A percentile compares a stretch with the other conserved stretches of the same genome.
phyloP scores from a whole-genome alignment of 352 stramenopile species.

The Aphanomyces astaci region DNA sequence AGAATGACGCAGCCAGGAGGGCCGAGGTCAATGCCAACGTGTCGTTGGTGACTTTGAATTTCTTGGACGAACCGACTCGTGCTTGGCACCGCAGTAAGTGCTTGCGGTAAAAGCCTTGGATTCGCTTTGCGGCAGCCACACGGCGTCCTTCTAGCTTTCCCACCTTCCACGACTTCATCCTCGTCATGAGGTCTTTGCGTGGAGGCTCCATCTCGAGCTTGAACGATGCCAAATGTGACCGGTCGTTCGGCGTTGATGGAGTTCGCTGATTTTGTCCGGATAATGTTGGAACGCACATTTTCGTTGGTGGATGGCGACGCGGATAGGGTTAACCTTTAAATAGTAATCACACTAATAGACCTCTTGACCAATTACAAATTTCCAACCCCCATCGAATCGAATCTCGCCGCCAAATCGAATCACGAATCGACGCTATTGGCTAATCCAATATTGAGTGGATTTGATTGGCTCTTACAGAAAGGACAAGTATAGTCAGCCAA shows the following conservation, averaged over 20 bases:
- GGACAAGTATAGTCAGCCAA: too few species aligned
- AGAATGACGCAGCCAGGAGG: neutral
- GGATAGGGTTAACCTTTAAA: neutral
- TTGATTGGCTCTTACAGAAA: too few species aligned
- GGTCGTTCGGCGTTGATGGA: neutral
- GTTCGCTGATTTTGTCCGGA: neutral
- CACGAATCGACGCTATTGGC: too few species aligned
- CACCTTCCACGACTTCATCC: neutral
- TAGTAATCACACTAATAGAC: too few species aligned
- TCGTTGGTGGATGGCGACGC: neutral
- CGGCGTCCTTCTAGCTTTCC: neutral
- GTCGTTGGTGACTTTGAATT: conserved; percentile 22
- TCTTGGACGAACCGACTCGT: conserved; percentile 32
- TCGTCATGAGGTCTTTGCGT: neutral
- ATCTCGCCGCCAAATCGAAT: too few species aligned
- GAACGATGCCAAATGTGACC: neutral
- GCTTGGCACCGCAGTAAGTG: conserved; percentile 59
- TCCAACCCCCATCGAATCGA: too few species aligned
- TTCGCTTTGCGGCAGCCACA: conserved; percentile 36
- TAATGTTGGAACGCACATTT: neutral
- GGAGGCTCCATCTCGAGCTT: neutral
- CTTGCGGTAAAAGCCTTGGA: conserved; percentile 65
- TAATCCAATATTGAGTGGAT: too few species aligned
- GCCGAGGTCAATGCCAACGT: conserved; percentile 12
- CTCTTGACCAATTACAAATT: too few species aligned